phyloP scores from a whole-genome alignment of 768 basidiomycete genomes.

The Ramaria sp. region DNA sequence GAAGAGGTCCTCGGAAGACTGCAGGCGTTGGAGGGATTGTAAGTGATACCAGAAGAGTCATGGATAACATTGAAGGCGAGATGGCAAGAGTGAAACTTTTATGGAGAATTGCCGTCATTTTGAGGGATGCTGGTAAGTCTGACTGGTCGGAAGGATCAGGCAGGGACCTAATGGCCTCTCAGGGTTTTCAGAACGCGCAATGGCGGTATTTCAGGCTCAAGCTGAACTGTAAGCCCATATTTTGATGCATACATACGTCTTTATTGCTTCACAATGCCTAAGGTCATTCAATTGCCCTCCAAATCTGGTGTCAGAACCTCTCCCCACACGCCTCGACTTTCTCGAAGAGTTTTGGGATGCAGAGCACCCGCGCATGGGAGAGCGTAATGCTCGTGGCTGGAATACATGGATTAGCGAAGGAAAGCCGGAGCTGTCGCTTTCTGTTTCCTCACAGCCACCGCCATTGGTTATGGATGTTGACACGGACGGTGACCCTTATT shows the following conservation, averaged over 20 bases:
- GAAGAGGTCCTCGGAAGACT: conserved; percentile 13
- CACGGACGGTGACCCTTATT: conserved; percentile 44
- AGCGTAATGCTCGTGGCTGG: conserved; percentile 59
- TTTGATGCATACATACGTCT: conserved; percentile 3
- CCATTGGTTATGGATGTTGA: background rate
- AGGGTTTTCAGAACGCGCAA: conserved; percentile 69
- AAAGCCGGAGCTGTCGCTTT: conserved; percentile 16
- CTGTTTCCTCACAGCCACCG: background rate
- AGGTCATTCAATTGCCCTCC: conserved; percentile 53
- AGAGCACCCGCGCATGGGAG: conserved; percentile 67
- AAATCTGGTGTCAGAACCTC: conserved; percentile 29
- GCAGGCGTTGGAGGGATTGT: conserved; percentile 42
- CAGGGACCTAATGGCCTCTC: background rate
- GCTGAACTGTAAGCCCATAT: conserved; percentile 56
- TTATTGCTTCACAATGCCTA: background rate
- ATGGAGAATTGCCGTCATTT: conserved; percentile 56
- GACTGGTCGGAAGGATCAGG: background rate
- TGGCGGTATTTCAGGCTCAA: conserved; percentile 74
- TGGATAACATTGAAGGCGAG: conserved; percentile 40
- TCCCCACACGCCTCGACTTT: conserved; percentile 38
- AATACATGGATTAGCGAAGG: conserved; percentile 42
- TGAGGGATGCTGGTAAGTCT: conserved; percentile 56
- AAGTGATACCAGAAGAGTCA: conserved; percentile 36
- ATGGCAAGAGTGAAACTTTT: conserved; percentile 47
- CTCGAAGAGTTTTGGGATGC: conserved; percentile 83